Evolutionary conservation across 2,329 filamentous ascomycete genomes (phyloP).

Genomic region (Biscogniauxia mediterranea): DNA sequence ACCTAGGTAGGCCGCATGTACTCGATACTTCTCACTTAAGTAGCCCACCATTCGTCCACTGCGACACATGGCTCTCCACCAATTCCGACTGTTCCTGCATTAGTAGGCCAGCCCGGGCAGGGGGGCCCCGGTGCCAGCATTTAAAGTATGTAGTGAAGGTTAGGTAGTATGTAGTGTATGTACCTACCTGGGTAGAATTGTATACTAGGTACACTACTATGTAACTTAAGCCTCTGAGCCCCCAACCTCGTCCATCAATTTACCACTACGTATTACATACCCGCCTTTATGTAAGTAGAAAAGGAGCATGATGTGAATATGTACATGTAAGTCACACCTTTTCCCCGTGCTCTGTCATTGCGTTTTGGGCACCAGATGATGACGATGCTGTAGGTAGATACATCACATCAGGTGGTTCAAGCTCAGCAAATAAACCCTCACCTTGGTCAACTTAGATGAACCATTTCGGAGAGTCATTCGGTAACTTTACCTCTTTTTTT

Average conservation of each 20-base stretch:
- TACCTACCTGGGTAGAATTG: no score
- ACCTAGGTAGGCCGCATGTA: constrained; percentile 2
- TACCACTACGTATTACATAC: not conserved
- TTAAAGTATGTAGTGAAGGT: constrained; percentile 4
- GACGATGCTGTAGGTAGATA: no score
- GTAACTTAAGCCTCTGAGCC: no score
- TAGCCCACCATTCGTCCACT: not conserved
- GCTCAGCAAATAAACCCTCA: not conserved
- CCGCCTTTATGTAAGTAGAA: not conserved
- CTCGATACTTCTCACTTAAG: constrained; percentile 3
- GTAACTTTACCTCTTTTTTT: not conserved
- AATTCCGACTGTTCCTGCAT: constrained; percentile 26
- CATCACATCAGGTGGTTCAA: not conserved
- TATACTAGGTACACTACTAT: no score
- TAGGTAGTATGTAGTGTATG: constrained; percentile 1
- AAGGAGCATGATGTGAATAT: not conserved
- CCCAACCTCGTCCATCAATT: not conserved
- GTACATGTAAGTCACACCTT: not conserved
- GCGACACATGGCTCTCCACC: constrained; percentile 28
- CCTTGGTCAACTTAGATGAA: not conserved
- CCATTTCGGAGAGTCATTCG: not conserved
- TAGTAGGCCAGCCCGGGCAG: constrained; percentile 13
- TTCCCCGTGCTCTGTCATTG: not conserved
- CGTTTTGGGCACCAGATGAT: not conserved
- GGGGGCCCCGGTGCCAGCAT: constrained; percentile 4